These are phyloP conservation scores for Thielaviopsis euricoi DNA, from an alignment of 2,329 filamentous ascomycete species.

Conservation along the genomic window DNA sequence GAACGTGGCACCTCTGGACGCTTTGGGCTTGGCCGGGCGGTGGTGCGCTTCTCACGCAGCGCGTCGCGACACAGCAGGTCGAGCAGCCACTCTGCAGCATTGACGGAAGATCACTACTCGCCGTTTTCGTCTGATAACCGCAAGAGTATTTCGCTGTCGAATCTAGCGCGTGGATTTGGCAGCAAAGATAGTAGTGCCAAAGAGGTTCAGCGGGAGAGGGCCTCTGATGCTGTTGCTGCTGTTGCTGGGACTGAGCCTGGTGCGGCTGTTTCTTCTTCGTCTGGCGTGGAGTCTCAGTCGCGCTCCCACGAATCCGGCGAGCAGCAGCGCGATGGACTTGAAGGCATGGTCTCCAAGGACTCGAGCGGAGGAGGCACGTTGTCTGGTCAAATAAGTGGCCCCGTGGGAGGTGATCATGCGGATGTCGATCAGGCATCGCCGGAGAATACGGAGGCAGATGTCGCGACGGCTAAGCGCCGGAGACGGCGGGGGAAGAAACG, in stretches of 20 bases:
- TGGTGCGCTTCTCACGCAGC: conserved; percentile 10
- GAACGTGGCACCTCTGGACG: conserved; percentile 2
- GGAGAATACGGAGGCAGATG: background rate
- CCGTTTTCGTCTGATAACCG: conserved; percentile 4
- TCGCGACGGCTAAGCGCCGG: conserved; percentile 1
- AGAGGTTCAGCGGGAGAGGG: conserved; percentile 5
- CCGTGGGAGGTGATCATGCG: background rate
- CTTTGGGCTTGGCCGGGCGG: conserved; percentile 8
- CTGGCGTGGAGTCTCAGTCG: background rate
- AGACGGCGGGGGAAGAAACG: conserved; percentile 8
- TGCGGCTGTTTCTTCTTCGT: background rate
- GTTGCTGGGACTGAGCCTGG: background rate
- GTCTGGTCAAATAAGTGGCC: background rate
- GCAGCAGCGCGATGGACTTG: background rate
- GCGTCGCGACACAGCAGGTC: conserved; percentile 11
- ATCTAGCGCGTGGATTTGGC: conserved; percentile 5
- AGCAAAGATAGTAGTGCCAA: conserved; percentile 2
- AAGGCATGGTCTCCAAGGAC: background rate
- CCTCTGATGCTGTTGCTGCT: background rate
- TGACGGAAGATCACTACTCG: background rate
- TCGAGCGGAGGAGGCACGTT: background rate
- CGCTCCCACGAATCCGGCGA: background rate
- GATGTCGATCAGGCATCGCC: background rate
- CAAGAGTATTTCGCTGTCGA: conserved; percentile 11
- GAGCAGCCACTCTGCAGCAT: conserved; percentile 7